phyloP scores from a whole-genome alignment of 495 filamentous ascomycete species.

The Trichoderma asperelloides region DNA sequence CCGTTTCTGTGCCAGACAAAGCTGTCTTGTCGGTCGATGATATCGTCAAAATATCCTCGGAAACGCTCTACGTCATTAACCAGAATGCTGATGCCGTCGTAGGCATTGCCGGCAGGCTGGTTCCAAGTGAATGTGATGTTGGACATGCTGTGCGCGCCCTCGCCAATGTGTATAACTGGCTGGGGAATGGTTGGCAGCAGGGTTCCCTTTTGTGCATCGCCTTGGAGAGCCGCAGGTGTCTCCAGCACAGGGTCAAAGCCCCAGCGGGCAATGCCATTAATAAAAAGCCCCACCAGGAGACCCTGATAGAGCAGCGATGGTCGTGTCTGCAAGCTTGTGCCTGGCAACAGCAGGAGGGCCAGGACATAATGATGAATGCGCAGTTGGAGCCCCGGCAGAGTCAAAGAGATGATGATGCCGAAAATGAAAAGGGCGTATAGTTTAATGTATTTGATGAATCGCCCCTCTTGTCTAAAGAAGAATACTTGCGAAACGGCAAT shows the following conservation, averaged over 20 bases:
- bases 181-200: constrained; percentile 55
- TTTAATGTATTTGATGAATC: constrained; percentile 58
- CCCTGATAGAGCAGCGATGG: constrained; percentile 76
- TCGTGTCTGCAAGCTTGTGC: constrained; percentile 74
- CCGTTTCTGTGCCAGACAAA: constrained; percentile 41
- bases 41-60: constrained; percentile 48
- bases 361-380: constrained; percentile 95
- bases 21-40: constrained; percentile 27
- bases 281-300: constrained; percentile 78
- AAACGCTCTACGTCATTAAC: constrained; percentile 93
- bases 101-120: constrained; percentile 49
- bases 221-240: constrained; percentile 61
- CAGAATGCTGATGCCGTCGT: constrained; percentile 74
- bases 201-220: constrained; percentile 60
- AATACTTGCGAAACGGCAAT: constrained; percentile 62
- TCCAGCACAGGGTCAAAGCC: constrained; percentile 88
- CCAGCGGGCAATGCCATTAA: constrained; percentile 90
- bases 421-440: constrained; percentile 57
- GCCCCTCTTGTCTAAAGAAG: constrained; percentile 64
- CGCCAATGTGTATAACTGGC: constrained; percentile 31
- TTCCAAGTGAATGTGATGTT: constrained; percentile 49
- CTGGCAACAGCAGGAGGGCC: constrained; percentile 69
- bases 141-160: constrained; percentile 20
- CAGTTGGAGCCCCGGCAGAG: constrained; percentile 72
- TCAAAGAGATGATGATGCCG: constrained; percentile 52